Evolutionary conservation across 352 stramenopile species (phyloP).

Genomic region (Pythium folliculosum): DNA sequence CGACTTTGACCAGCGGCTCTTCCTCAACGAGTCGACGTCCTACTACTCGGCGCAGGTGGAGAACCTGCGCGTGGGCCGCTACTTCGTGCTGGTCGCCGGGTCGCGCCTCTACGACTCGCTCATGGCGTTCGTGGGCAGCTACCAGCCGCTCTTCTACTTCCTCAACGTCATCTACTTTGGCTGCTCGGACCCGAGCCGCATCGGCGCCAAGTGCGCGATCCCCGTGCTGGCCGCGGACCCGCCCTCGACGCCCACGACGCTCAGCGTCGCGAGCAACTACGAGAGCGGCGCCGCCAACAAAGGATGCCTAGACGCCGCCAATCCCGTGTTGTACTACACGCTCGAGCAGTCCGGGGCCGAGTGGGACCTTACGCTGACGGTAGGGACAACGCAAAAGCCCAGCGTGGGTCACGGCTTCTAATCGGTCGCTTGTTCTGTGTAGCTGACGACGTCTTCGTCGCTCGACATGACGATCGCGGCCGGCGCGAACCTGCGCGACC

Average conservation of each 20-base stretch:
- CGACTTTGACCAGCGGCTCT: constrained; percentile 30
- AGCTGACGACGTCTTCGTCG: constrained; percentile 23
- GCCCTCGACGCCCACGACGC: constrained; percentile 10
- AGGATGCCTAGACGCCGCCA: constrained; percentile 25
- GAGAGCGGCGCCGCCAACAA: constrained; percentile 8
- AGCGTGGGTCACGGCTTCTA: neutral
- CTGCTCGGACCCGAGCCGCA: constrained; percentile 25
- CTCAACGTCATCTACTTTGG: constrained; percentile 31
- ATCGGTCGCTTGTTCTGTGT: neutral
- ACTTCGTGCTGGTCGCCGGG: constrained; percentile 29
- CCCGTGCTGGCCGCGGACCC: constrained; percentile 9
- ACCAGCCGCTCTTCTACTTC: constrained; percentile 27
- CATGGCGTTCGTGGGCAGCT: constrained; percentile 26
- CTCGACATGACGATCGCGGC: constrained; percentile 22
- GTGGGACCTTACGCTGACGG: constrained; percentile 30
- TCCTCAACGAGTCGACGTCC: constrained; percentile 20
- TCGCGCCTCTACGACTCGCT: constrained; percentile 29
- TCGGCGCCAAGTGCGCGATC: constrained; percentile 14
- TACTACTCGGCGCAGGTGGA: constrained; percentile 24
- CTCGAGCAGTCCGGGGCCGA: constrained; percentile 22
- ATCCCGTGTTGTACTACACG: constrained; percentile 17
- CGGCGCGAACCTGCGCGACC: constrained; percentile 17
- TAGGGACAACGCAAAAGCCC: neutral
- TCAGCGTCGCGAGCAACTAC: constrained; percentile 10
- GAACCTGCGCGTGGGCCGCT: constrained; percentile 30